phyloP scores from a whole-genome alignment of 495 filamentous ascomycete species.

The Xanthoparmelia taractica region DNA sequence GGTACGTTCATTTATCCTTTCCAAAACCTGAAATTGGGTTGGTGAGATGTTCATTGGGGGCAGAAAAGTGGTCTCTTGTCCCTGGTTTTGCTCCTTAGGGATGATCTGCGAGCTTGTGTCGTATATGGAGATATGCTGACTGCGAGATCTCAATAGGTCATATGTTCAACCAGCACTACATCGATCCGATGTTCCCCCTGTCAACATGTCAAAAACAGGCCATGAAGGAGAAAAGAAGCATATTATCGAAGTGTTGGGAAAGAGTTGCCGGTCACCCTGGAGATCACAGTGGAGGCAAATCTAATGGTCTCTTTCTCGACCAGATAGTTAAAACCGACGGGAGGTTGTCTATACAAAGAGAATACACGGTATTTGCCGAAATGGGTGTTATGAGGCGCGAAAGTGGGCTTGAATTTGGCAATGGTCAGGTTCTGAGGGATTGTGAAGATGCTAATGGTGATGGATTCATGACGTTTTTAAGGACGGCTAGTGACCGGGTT shows the following conservation, averaged over 20 bases:
- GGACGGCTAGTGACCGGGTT: slow-evolving; percentile 13
- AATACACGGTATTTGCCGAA: neutral
- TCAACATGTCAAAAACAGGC: neutral
- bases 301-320: slow-evolving; percentile 16
- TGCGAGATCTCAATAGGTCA: slow-evolving; percentile 46
- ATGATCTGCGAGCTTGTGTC: neutral
- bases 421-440: slow-evolving; percentile 14
- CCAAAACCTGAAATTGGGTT: neutral
- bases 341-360: slow-evolving; percentile 11
- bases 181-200: slow-evolving; percentile 73
- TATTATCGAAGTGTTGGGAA: slow-evolving; percentile 13
- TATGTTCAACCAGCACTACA: slow-evolving; percentile 72
- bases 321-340: slow-evolving; percentile 19
- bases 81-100: neutral
- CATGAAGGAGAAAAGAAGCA: neutral
- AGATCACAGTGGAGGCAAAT: neutral
- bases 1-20: neutral
- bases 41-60: neutral
- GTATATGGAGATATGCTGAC: neutral
- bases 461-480: slow-evolving; percentile 9
- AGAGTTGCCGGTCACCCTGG: too few species aligned
- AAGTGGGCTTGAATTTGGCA: slow-evolving; percentile 18
- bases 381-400: slow-evolving; percentile 13
- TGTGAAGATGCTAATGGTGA: neutral
- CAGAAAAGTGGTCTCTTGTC: neutral